Evolutionary conservation across 2,329 filamentous ascomycete species (phyloP).

Genomic region (Fusarium sororula): DNA sequence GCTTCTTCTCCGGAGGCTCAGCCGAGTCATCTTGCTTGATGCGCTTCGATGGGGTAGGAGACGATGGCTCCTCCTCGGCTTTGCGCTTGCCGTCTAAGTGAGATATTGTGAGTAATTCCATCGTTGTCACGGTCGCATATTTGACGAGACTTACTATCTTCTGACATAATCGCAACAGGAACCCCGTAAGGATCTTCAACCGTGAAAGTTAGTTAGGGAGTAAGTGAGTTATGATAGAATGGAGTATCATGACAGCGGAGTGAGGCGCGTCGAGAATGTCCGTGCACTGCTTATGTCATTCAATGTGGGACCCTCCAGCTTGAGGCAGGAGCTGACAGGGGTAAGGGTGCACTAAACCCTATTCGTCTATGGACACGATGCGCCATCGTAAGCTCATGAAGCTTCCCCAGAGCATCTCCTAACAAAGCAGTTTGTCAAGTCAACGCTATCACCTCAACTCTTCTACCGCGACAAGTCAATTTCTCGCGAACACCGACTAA

Average conservation of each 20-base stretch:
- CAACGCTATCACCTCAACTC: slow-evolving; percentile 4
- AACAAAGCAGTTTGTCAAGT: slow-evolving; percentile 21
- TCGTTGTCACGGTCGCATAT: neutral
- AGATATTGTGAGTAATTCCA: neutral
- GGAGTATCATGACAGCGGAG: slow-evolving; percentile 38
- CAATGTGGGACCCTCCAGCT: neutral
- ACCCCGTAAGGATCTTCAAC: neutral
- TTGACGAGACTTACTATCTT: slow-evolving; percentile 32
- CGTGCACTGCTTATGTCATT: slow-evolving; percentile 47
- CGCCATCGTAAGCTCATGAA: slow-evolving; percentile 44
- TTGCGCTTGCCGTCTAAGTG: slow-evolving; percentile 73
- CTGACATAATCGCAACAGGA: slow-evolving; percentile 32
- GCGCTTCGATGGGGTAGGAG: slow-evolving; percentile 71
- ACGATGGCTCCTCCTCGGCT: slow-evolving; percentile 71
- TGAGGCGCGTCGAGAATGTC: slow-evolving; percentile 32
- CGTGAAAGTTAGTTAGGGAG: slow-evolving; percentile 7
- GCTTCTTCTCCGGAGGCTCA: slow-evolving; percentile 55
- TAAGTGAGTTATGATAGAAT: slow-evolving; percentile 22
- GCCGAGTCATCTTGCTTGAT: slow-evolving; percentile 59
- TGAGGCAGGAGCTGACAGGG: neutral
- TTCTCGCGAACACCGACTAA: neutral
- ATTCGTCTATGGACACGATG: slow-evolving; percentile 49
- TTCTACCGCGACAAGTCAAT: slow-evolving; percentile 2
- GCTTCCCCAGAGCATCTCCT: slow-evolving; percentile 39
- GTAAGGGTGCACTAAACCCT: slow-evolving; percentile 43